Conservation (phyloP, 208 protist genomes). For the Leptomonas pyrrhocoris region DNA sequence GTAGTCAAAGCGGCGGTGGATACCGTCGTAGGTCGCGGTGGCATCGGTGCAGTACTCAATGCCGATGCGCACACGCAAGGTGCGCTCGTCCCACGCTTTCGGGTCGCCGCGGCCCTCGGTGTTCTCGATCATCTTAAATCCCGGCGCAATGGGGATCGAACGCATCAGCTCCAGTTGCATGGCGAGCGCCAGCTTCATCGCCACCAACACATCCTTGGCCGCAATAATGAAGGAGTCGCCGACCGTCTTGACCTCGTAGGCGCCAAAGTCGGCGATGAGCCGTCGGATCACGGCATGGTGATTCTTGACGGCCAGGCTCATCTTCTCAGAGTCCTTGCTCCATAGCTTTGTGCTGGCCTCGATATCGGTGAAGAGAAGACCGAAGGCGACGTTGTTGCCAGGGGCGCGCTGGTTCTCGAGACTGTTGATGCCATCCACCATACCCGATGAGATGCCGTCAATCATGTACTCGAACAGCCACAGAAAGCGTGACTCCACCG, state of each 20-base stretch:
- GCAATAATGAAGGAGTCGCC: slow-evolving; percentile 90
- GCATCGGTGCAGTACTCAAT: slow-evolving; percentile 81
- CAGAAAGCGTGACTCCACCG: slow-evolving; percentile 64
- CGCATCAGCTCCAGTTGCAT: slow-evolving; percentile 83
- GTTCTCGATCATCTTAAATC: slow-evolving; percentile 64
- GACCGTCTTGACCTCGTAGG: slow-evolving; percentile 86
- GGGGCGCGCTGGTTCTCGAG: slow-evolving; percentile 48
- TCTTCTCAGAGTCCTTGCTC: slow-evolving; percentile 59
- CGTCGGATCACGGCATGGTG: slow-evolving; percentile 72
- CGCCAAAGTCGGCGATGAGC: slow-evolving; percentile 65
- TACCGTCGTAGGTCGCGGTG: slow-evolving; percentile 61
- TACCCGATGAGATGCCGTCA: slow-evolving; percentile 50
- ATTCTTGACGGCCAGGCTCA: slow-evolving; percentile 64
- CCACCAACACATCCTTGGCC: slow-evolving; percentile 59
- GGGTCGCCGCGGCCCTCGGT: slow-evolving; percentile 58
- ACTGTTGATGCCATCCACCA: slow-evolving; percentile 48
- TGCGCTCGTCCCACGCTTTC: slow-evolving; percentile 38
- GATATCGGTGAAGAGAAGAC: slow-evolving; percentile 83
- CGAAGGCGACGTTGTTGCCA: slow-evolving; percentile 49
- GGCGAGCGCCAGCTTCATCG: slow-evolving; percentile 66
- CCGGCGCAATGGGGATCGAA: slow-evolving; percentile 53
- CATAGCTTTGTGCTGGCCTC: slow-evolving; percentile 83
- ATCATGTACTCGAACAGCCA: slow-evolving; percentile 58
- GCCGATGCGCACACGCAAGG: slow-evolving; percentile 67
- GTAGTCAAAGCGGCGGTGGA: slow-evolving; percentile 86